Percentiles rank a stretch among this genome's conserved stretches.
phyloP scores from a whole-genome alignment of 345 rosid genomes.

The Iberis pinnata region DNA sequence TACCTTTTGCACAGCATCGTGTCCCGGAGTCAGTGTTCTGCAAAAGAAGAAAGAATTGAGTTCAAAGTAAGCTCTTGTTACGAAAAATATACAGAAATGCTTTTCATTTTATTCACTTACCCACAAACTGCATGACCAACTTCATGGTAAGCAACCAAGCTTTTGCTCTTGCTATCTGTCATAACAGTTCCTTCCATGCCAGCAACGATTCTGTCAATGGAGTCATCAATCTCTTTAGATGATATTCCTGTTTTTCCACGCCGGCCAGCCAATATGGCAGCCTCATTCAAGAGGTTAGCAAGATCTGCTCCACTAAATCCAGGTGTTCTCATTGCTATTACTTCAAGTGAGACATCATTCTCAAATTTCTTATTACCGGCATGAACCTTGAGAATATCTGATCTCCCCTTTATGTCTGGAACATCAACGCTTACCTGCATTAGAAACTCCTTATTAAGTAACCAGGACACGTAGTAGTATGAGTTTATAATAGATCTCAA shows the following conservation, averaged over 20 bases:
- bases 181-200: slow-evolving; percentile 99
- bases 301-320: slow-evolving; percentile 99
- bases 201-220: slow-evolving; percentile 95
- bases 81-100: not conserved
- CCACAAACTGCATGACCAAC: slow-evolving; percentile 96
- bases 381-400: slow-evolving; percentile 89
- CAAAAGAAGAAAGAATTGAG: slow-evolving; percentile 10
- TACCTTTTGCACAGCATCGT: slow-evolving; percentile 93
- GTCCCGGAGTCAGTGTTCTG: slow-evolving; percentile 96
- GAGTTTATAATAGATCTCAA: not conserved
- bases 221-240: slow-evolving; percentile 89
- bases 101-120: slow-evolving; percentile 35
- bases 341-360: slow-evolving; percentile 78
- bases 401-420: slow-evolving; percentile 82
- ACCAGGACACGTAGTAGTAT: not conserved
- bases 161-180: slow-evolving; percentile 96
- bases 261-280: slow-evolving; percentile 91
- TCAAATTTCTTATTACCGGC: slow-evolving; percentile 85
- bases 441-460: slow-evolving; percentile 20
- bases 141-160: slow-evolving; percentile 96
- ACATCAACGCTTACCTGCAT: slow-evolving; percentile 86
- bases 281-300: slow-evolving; percentile 91
- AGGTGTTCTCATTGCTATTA: slow-evolving; percentile 93
- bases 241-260: slow-evolving; percentile 78
- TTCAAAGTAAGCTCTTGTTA: not conserved